Evolutionary conservation across 768 basidiomycete species (phyloP).

Genomic region (Suillus decipiens): DNA sequence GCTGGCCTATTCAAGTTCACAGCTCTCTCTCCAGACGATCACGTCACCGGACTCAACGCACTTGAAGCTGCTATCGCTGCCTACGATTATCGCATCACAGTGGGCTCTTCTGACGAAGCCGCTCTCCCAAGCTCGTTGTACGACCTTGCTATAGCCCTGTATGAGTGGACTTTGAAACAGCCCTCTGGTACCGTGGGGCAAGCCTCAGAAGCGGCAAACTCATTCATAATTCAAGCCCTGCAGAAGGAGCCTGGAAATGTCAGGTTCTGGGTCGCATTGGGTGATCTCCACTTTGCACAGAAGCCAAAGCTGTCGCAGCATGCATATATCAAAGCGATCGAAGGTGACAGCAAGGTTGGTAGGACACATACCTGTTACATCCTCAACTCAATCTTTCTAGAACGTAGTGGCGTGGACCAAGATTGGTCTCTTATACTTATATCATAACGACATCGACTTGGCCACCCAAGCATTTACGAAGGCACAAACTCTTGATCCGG

Average conservation of each 20-base stretch:
- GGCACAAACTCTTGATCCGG: slow-evolving; percentile 91
- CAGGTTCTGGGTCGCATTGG: slow-evolving; percentile 82
- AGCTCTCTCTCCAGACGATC: slow-evolving; percentile 21
- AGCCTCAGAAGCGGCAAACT: slow-evolving; percentile 45
- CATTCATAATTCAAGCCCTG: slow-evolving; percentile 70
- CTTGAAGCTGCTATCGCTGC: slow-evolving; percentile 57
- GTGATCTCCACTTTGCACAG: slow-evolving; percentile 63
- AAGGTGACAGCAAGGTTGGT: slow-evolving; percentile 79
- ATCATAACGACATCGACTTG: slow-evolving; percentile 76
- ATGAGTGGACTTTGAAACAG: slow-evolving; percentile 44
- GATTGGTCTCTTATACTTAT: slow-evolving; percentile 83
- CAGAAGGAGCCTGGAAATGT: slow-evolving; percentile 71
- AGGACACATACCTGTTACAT: not conserved
- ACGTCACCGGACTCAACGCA: slow-evolving; percentile 37
- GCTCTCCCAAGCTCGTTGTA: slow-evolving; percentile 64
- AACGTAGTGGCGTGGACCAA: slow-evolving; percentile 81
- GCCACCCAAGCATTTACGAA: slow-evolving; percentile 85
- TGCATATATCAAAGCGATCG: slow-evolving; percentile 86
- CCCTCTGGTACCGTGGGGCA: slow-evolving; percentile 19
- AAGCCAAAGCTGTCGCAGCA: slow-evolving; percentile 84
- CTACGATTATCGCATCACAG: slow-evolving; percentile 61
- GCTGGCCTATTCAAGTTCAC: slow-evolving; percentile 40
- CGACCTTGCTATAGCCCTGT: slow-evolving; percentile 70
- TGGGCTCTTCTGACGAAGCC: slow-evolving; percentile 53
- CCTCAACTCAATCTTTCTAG: slow-evolving; percentile 37